Percentiles rank a stretch among this genome's conserved stretches.
Evolutionary conservation across 176 grass and related monocot species (phyloP).

Genomic region (Eragrostis curvula): DNA sequence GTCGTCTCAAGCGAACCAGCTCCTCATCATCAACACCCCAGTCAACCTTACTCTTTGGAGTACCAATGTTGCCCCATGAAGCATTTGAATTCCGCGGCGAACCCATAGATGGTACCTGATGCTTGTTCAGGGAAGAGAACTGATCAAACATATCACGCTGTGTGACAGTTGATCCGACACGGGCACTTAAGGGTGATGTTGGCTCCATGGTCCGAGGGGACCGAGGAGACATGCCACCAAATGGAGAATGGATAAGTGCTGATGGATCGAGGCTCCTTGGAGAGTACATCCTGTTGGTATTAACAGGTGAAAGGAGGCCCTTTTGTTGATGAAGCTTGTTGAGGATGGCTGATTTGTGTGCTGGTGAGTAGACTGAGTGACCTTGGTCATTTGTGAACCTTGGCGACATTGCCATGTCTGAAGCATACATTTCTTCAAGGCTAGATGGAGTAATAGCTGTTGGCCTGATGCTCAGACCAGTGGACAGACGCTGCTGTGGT

Average conservation of each 20-base stretch:
- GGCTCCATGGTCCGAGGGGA: constrained; percentile 77
- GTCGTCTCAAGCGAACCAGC: constrained; percentile 43
- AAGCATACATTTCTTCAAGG: constrained; percentile 75
- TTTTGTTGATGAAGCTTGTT: constrained; percentile 70
- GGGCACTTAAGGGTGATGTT: constrained; percentile 59
- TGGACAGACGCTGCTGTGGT: constrained; percentile 36
- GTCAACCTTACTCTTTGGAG: constrained; percentile 61
- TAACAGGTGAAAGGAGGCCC: constrained; percentile 70
- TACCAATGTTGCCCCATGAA: constrained; percentile 65
- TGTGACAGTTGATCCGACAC: constrained; percentile 42
- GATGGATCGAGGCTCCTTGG: constrained; percentile 62
- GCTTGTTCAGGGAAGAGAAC: constrained; percentile 44
- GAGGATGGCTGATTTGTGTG: constrained; percentile 77
- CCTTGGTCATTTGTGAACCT: constrained; percentile 76
- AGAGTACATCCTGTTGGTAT: constrained; percentile 74
- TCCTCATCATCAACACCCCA: constrained; percentile 73
- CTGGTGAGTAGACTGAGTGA: constrained; percentile 62
- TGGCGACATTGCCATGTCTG: constrained; percentile 68
- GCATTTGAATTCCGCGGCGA: constrained; percentile 51
- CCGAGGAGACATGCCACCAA: constrained; percentile 62
- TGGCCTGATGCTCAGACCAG: constrained; percentile 48
- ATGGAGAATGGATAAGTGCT: constrained; percentile 47
- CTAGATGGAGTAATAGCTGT: constrained; percentile 57
- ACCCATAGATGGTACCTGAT: constrained; percentile 45
- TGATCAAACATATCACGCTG: constrained; percentile 66